These are phyloP conservation scores for Rugosomyces carneus DNA, from an alignment of 1,284 basidiomycete species.

Conservation along the genomic window DNA sequence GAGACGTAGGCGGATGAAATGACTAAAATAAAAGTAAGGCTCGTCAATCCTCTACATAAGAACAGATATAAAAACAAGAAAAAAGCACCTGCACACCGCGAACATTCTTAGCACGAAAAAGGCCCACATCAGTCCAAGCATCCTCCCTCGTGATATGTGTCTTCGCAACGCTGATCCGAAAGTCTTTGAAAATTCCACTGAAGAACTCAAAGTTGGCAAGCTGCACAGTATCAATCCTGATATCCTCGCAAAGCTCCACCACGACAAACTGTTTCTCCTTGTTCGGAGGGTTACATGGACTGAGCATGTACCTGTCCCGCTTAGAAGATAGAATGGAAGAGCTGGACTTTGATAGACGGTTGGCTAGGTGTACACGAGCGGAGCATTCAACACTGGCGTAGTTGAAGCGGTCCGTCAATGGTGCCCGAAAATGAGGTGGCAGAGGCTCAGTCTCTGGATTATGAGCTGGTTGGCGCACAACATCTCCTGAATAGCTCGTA, in stretches of 20 bases:
- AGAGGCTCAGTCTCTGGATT: slow-evolving; percentile 24
- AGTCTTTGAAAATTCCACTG: slow-evolving; percentile 92
- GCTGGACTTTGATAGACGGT: slow-evolving; percentile 79
- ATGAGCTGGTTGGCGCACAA: slow-evolving; percentile 8
- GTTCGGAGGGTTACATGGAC: slow-evolving; percentile 66
- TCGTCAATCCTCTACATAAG: background rate
- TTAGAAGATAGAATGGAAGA: slow-evolving; percentile 84
- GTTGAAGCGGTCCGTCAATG: slow-evolving; percentile 81
- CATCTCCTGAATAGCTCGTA: slow-evolving; percentile 3
- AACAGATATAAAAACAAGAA: slow-evolving; percentile 1
- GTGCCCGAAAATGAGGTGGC: slow-evolving; percentile 60
- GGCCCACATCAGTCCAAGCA: slow-evolving; percentile 68
- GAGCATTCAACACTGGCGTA: slow-evolving; percentile 93
- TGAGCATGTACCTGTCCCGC: slow-evolving; percentile 96
- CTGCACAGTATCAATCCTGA: slow-evolving; percentile 93
- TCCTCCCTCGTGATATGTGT: slow-evolving; percentile 59
- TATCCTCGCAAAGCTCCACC: slow-evolving; percentile 96
- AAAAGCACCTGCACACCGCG: slow-evolving; percentile 81
- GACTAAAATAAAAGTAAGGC: slow-evolving; percentile 37
- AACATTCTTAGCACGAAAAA: slow-evolving; percentile 83
- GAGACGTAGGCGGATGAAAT: slow-evolving; percentile 66
- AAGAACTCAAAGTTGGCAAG: slow-evolving; percentile 98
- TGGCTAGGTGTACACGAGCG: slow-evolving; percentile 83
- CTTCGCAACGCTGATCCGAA: slow-evolving; percentile 82
- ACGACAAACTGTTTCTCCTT: slow-evolving; percentile 77